phyloP scores from a whole-genome alignment of 208 protist species.

The Borovskyia barvae region DNA sequence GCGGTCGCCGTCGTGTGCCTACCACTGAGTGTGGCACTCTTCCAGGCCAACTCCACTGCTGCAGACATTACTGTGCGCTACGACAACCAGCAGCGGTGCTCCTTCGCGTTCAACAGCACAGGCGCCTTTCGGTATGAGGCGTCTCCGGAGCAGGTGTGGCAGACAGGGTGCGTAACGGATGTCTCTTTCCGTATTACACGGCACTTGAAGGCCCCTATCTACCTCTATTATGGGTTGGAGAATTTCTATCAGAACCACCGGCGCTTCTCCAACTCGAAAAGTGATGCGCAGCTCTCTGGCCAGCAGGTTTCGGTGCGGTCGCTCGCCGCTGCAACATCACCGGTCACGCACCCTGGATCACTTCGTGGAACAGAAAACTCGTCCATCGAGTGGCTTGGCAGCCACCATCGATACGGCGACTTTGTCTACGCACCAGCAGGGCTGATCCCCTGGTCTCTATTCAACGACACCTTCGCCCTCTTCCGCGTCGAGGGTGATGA shows the following conservation, averaged over 20 bases:
- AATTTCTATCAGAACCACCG: slow-evolving; percentile 99
- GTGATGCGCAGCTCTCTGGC: slow-evolving; percentile 74
- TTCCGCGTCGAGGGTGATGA: slow-evolving; percentile 12
- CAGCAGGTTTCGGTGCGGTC: slow-evolving; percentile 5
- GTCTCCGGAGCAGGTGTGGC: slow-evolving; percentile 5
- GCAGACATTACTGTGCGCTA: slow-evolving; percentile 74
- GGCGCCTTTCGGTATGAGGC: slow-evolving; percentile 44
- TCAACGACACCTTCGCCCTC: slow-evolving; percentile 95
- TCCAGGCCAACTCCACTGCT: slow-evolving; percentile 65
- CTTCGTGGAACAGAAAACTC: slow-evolving; percentile 26
- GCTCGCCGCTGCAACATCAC: slow-evolving; percentile 38
- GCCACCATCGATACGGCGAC: slow-evolving; percentile 38
- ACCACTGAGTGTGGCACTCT: slow-evolving; percentile 87
- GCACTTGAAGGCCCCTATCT: slow-evolving; percentile 89
- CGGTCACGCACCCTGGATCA: slow-evolving; percentile 60
- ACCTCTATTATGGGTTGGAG: slow-evolving; percentile 97
- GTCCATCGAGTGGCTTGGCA: slow-evolving; percentile 10
- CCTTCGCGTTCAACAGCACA: slow-evolving; percentile 19
- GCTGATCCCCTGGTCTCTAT: slow-evolving; percentile 96
- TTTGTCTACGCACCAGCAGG: slow-evolving; percentile 95
- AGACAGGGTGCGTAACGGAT: slow-evolving; percentile 58
- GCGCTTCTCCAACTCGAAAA: slow-evolving; percentile 85
- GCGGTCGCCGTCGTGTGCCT: slow-evolving; percentile 91
- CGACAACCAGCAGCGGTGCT: slow-evolving; percentile 60
- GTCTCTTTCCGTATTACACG: slow-evolving; percentile 55